A percentile compares a stretch with the other conserved stretches of the same genome.
phyloP scores from a whole-genome alignment of 2,329 filamentous ascomycete species.

The Dactylella cylindrospora region DNA sequence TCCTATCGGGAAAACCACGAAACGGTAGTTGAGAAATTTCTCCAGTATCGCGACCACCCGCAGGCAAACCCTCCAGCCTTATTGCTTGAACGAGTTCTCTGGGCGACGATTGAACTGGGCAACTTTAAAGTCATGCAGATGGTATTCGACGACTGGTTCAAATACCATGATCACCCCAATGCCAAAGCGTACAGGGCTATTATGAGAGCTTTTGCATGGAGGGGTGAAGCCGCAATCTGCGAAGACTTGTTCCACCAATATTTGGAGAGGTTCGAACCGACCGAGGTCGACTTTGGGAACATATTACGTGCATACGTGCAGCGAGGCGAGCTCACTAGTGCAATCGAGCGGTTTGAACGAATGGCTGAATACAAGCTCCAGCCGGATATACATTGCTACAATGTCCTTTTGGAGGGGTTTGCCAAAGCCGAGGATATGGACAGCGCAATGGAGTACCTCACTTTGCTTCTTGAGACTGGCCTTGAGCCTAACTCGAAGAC shows the following conservation, averaged over 20 bases:
- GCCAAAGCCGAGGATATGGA: slow-evolving; percentile 66
- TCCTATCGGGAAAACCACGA: slow-evolving; percentile 20
- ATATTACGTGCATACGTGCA: slow-evolving; percentile 72
- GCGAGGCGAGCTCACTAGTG: slow-evolving; percentile 64
- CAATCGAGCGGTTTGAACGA: slow-evolving; percentile 64
- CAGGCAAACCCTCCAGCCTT: slow-evolving; percentile 12
- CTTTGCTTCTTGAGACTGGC: slow-evolving; percentile 58
- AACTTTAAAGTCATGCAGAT: slow-evolving; percentile 51
- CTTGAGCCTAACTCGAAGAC: slow-evolving; percentile 64
- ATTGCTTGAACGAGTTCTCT: slow-evolving; percentile 50
- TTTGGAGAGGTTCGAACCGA: slow-evolving; percentile 41
- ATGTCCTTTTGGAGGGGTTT: slow-evolving; percentile 73
- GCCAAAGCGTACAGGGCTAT: slow-evolving; percentile 50
- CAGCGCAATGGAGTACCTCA: slow-evolving; percentile 66
- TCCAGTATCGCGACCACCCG: slow-evolving; percentile 41
- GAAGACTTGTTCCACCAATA: slow-evolving; percentile 55
- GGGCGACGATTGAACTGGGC: slow-evolving; percentile 49
- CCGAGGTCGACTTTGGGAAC: slow-evolving; percentile 54
- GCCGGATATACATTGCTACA: slow-evolving; percentile 68
- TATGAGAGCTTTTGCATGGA: slow-evolving; percentile 54
- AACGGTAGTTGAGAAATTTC: slow-evolving; percentile 43
- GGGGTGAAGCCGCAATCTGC: slow-evolving; percentile 56
- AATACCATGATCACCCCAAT: slow-evolving; percentile 49
- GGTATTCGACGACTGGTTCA: slow-evolving; percentile 52
- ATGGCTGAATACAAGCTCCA: slow-evolving; percentile 59